Percentiles rank a stretch among this genome's conserved stretches.
Conservation (phyloP, 805 yeast species). For the Komagataella ulmi region DNA sequence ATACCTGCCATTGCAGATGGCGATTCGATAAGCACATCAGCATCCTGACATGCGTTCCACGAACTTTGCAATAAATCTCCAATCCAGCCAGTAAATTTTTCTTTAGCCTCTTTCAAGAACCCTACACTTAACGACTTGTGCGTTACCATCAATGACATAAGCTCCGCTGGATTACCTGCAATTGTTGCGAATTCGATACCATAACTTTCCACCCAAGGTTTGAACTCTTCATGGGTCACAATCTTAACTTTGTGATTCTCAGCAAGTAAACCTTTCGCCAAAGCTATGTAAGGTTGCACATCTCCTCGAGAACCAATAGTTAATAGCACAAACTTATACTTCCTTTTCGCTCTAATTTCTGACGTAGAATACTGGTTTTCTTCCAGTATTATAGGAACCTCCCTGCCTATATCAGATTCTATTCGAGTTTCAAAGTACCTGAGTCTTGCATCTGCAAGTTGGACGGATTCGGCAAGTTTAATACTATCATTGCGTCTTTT, state of each 20-base stretch:
- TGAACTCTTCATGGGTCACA: slow-evolving; percentile 77
- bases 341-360: slow-evolving; percentile 36
- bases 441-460: slow-evolving; percentile 42
- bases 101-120: slow-evolving; percentile 70
- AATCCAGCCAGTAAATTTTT: slow-evolving; percentile 76
- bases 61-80: slow-evolving; percentile 54
- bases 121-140: slow-evolving; percentile 82
- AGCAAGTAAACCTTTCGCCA: slow-evolving; percentile 61
- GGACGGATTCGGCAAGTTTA: slow-evolving; percentile 16
- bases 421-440: slow-evolving; percentile 57
- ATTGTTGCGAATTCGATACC: slow-evolving; percentile 59
- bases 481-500: slow-evolving; percentile 14
- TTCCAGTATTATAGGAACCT: slow-evolving; percentile 57
- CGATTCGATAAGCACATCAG: slow-evolving; percentile 80
- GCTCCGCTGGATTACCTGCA: slow-evolving; percentile 88
- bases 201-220: slow-evolving; percentile 55
- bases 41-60: slow-evolving; percentile 78
- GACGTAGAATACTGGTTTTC: slow-evolving; percentile 44
- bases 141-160: slow-evolving; percentile 85
- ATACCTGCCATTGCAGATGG: slow-evolving; percentile 95
- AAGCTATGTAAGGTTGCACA: slow-evolving; percentile 89
- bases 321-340: slow-evolving; percentile 49
- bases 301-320: slow-evolving; percentile 96
- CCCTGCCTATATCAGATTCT: slow-evolving; percentile 43
- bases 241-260: slow-evolving; percentile 83